Percentiles rank a stretch among this genome's conserved stretches.
Conservation (phyloP, 768 basidiomycete species). For the Leccinum rimulosum region DNA sequence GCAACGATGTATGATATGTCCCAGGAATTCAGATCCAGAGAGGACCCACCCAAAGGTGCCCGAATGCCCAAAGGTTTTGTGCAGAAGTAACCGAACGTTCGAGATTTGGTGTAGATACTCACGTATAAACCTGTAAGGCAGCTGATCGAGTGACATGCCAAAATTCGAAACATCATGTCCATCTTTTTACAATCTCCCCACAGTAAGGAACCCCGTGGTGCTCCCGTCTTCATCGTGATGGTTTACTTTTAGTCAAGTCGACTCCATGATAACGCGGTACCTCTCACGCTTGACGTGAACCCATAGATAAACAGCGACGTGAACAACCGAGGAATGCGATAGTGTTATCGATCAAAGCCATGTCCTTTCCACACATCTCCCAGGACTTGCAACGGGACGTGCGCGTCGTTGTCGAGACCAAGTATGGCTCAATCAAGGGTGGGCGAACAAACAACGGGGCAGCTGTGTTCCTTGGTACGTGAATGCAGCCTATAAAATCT, state of each 20-base stretch:
- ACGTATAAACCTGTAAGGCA: background rate
- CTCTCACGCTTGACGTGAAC: slow-evolving; percentile 9
- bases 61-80: slow-evolving; percentile 51
- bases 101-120: slow-evolving; percentile 6
- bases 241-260: slow-evolving; percentile 1
- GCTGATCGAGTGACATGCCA: background rate
- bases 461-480: slow-evolving; percentile 61
- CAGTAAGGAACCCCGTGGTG: slow-evolving; percentile 1
- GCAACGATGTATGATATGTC: slow-evolving; percentile 70
- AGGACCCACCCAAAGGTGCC: slow-evolving; percentile 46
- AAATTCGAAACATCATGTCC: slow-evolving; percentile 1
- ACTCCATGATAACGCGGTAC: background rate
- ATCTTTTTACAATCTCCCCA: background rate
- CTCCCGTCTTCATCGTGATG: background rate
- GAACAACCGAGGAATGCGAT: background rate
- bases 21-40: slow-evolving; percentile 55
- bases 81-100: slow-evolving; percentile 1
- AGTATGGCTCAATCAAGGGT: slow-evolving; percentile 54
- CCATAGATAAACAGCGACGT: slow-evolving; percentile 12
- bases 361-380: slow-evolving; percentile 42
- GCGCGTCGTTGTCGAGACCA: slow-evolving; percentile 51
- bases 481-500: background rate
- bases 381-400: slow-evolving; percentile 49
- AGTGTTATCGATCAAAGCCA: background rate
- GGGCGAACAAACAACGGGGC: slow-evolving; percentile 60